Percentiles rank a stretch among this genome's conserved stretches.
These are phyloP conservation scores for Fusarium avenaceum DNA, from an alignment of 2,329 filamentous ascomycete genomes.

Conservation along the genomic window DNA sequence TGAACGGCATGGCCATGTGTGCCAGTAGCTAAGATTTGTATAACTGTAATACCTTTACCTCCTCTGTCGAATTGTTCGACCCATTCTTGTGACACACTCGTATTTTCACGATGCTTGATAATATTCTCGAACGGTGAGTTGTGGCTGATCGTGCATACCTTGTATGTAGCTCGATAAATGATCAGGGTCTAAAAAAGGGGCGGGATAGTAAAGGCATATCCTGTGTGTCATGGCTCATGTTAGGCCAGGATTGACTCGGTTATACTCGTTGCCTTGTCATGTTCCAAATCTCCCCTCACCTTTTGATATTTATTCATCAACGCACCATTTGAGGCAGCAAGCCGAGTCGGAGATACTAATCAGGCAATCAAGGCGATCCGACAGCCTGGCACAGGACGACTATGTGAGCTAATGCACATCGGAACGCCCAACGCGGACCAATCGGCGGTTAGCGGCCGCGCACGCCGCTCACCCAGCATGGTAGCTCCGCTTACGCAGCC, in stretches of 20 bases:
- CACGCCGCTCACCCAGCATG: slow-evolving; percentile 40
- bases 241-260: neutral
- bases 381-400: slow-evolving; percentile 2
- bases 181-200: no score
- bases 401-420: slow-evolving; percentile 24
- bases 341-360: slow-evolving; percentile 26
- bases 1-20: slow-evolving; percentile 4
- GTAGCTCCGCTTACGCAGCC: slow-evolving; percentile 43
- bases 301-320: neutral
- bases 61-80: neutral
- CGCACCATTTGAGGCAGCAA: slow-evolving; percentile 2
- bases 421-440: slow-evolving; percentile 30
- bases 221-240: no score
- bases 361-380: slow-evolving; percentile 31
- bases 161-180: no score
- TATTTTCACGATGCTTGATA: no score
- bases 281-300: neutral
- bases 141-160: no score
- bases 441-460: slow-evolving; percentile 39
- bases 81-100: neutral
- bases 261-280: neutral
- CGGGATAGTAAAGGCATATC: no score
- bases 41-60: slow-evolving; percentile 19
- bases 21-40: slow-evolving; percentile 13
- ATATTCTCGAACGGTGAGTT: no score